Base-by-base conservation (phyloP, 2,329 filamentous ascomycete species). In the Cercospora zeina region DNA sequence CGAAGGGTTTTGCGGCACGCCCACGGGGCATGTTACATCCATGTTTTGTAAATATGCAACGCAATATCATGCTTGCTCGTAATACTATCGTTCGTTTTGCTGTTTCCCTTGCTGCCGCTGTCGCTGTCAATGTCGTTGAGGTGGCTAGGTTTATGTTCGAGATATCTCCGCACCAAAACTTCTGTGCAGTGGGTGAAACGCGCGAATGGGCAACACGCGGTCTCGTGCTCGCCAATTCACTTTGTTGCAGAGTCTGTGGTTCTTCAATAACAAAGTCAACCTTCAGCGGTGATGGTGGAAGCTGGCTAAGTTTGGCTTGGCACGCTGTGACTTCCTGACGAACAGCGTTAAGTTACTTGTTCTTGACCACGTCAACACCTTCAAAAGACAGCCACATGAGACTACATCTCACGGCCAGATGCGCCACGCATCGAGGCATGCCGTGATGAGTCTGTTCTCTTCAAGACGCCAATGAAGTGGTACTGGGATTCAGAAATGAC, bases 11-110 rank as follows among this genome's bases (percentile, higher is more conserved):
- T 8, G 27, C 19, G 30, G 56, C 56, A 58, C 56, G 45, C 42
- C 36, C 45, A 27, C 49, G 51, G 56, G 30, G 31, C 10, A 1
- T 56, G 51, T 33, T 58, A 42, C 16, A 3, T 27, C 3, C 24
- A 27, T 58, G 37, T 19, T 42, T 30, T 58, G 16, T 58, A 34
- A 11, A 58, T 51, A 58, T 14, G 56, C 56, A 34, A 58, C 31
- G 50, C 16, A 50, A 58, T 58, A 30, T 30, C 16, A 51, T 58
- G 56, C 37, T 58, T 58, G 56, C 56, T 50, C n/a, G 16, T 51
- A 51, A 51, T 51, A 45, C 10, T 27, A n/a, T 4, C n/a, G 4
- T 31, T 30, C n/a, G 10, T 27, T 16, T 21, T 27, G 14, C 13
- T 51, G 6, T 31, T 13, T 21, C 24, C 9, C 39, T 14, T 13